phyloP scores from a whole-genome alignment of 805 yeast species.

The Cyberlindnera euphorbiiphila region DNA sequence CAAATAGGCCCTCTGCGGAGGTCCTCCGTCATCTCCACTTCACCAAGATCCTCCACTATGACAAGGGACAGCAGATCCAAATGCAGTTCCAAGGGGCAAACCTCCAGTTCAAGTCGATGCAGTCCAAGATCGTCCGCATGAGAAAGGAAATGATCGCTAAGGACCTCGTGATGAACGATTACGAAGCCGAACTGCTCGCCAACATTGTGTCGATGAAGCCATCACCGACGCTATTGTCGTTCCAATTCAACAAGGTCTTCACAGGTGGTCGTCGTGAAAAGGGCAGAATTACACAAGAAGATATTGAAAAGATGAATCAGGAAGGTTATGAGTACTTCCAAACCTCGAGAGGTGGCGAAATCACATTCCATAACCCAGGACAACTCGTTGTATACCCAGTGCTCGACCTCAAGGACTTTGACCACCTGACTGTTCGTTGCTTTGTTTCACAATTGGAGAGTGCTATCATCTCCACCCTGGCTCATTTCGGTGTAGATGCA shows the following conservation, averaged over 20 bases:
- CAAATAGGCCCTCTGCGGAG: constrained; percentile 32
- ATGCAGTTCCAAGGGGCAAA: constrained; percentile 51
- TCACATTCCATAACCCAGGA: constrained; percentile 96
- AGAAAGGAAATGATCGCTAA: constrained; percentile 36
- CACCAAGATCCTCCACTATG: constrained; percentile 36
- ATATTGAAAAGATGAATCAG: constrained; percentile 26
- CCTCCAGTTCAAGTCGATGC: constrained; percentile 52
- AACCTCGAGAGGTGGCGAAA: constrained; percentile 89
- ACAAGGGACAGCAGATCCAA: constrained; percentile 53
- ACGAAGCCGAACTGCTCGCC: constrained; percentile 43
- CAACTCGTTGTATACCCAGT: constrained; percentile 85
- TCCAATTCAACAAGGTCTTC: constrained; percentile 81
- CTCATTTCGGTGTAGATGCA: constrained; percentile 39
- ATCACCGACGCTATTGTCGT: constrained; percentile 67
- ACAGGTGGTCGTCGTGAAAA: constrained; percentile 89
- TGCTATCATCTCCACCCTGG: constrained; percentile 48
- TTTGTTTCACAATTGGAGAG: constrained; percentile 61
- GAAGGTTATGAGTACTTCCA: constrained; percentile 65
- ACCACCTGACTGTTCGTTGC: constrained; percentile 55
- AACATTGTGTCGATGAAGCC: constrained; percentile 49
- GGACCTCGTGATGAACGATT: constrained; percentile 40
- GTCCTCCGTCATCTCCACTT: constrained; percentile 43
- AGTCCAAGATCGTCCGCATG: constrained; percentile 42
- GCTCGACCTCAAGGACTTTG: constrained; percentile 60
- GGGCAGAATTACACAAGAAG: constrained; percentile 37